These are phyloP conservation scores for Phytophthora cryptogea DNA, from an alignment of 352 stramenopile species.

Conservation along the genomic window DNA sequence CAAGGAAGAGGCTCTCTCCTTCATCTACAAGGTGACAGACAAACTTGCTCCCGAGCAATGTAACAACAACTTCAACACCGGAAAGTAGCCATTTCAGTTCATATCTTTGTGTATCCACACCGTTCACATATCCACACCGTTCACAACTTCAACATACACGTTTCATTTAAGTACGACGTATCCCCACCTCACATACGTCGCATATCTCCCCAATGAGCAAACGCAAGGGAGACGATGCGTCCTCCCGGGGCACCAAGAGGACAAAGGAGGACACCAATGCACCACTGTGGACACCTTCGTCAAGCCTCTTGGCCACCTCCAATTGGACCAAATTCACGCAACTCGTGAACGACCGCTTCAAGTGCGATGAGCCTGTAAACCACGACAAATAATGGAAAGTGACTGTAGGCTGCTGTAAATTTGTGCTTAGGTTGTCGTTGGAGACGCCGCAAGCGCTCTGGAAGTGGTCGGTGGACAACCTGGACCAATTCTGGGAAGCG, in stretches of 20 bases:
- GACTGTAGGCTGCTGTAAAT: not conserved
- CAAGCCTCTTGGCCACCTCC: conserved; percentile 49
- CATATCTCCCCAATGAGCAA: not conserved
- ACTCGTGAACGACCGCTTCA: conserved; percentile 58
- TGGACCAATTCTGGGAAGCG: conserved; percentile 67
- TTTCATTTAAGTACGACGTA: conserved; percentile 8
- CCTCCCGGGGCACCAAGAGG: conserved; percentile 1
- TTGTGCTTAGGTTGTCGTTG: conserved; percentile 38
- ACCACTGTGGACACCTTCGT: conserved; percentile 38
- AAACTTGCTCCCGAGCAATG: conserved; percentile 1
- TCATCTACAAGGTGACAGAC: conserved; percentile 11
- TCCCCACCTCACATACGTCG: too few species aligned
- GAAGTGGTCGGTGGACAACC: conserved; percentile 72
- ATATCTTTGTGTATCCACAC: not conserved
- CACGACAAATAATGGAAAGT: too few species aligned
- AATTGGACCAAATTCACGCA: conserved; percentile 75
- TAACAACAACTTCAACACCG: conserved; percentile 9
- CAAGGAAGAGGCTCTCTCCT: conserved; percentile 8
- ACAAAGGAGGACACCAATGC: not conserved
- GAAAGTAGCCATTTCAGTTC: conserved; percentile 9
- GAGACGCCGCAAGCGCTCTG: conserved; percentile 57
- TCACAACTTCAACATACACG: conserved; percentile 9
- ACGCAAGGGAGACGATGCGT: conserved; percentile 13
- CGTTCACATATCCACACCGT: not conserved
- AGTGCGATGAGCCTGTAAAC: conserved; percentile 27